Conservation (phyloP, 1,139 yeast species). For the Blastobotrys persicus region DNA sequence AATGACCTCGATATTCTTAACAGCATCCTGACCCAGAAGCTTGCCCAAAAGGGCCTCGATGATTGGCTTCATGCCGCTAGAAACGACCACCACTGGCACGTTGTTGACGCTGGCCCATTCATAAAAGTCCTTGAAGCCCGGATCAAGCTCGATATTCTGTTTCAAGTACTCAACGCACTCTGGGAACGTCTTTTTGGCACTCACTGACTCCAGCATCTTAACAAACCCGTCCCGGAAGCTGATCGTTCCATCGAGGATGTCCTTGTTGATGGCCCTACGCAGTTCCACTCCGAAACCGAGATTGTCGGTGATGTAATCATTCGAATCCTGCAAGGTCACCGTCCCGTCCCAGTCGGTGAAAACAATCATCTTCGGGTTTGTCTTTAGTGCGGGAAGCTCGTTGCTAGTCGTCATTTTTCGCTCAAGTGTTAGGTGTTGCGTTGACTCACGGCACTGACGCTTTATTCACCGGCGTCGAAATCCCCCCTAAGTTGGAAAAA, state of each 20-base stretch:
- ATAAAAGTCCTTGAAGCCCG: conserved; percentile 82
- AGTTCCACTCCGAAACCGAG: conserved; percentile 78
- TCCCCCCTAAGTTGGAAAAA: neutral
- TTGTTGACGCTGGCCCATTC: conserved; percentile 69
- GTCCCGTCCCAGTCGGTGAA: conserved; percentile 99
- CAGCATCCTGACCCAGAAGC: conserved; percentile 75
- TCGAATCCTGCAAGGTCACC: conserved; percentile 87
- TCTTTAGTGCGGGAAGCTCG: conserved; percentile 33
- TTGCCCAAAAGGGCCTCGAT: conserved; percentile 71
- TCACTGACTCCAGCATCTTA: conserved; percentile 76
- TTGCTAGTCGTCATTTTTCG: conserved; percentile 8
- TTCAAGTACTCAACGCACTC: conserved; percentile 65
- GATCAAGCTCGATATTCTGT: conserved; percentile 68
- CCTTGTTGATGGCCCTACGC: conserved; percentile 66
- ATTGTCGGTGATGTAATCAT: conserved; percentile 84
- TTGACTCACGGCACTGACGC: neutral
- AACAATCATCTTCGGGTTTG: conserved; percentile 62
- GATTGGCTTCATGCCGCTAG: conserved; percentile 91
- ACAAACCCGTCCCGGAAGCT: conserved; percentile 77
- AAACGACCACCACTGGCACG: conserved; percentile 72
- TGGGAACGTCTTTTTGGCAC: conserved; percentile 59
- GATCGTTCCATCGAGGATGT: conserved; percentile 64
- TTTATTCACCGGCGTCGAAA: neutral
- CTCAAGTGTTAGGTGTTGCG: neutral
- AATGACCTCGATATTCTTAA: conserved; percentile 70